A percentile compares a stretch with the other conserved stretches of the same genome.
Evolutionary conservation across 2,329 filamentous ascomycete genomes (phyloP).

Genomic region (Clonostachys rosea): DNA sequence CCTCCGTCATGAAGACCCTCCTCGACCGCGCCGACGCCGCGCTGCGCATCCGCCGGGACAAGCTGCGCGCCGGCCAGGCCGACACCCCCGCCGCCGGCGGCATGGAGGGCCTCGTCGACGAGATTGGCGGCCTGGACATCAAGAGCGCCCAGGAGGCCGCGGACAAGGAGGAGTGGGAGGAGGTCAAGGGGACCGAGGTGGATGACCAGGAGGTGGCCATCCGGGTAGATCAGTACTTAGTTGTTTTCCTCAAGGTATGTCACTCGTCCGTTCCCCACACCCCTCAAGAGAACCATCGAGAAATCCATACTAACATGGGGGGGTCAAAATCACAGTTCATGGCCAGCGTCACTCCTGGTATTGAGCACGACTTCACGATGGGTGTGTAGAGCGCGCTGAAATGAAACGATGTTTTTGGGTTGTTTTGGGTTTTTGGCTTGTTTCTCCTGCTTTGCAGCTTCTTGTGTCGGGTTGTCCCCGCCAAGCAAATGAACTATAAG

Average conservation of each 20-base stretch:
- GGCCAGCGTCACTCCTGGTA: slow-evolving; percentile 88
- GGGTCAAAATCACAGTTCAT: slow-evolving; percentile 49
- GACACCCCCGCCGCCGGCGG: slow-evolving; percentile 42
- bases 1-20: slow-evolving; percentile 95
- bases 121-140: slow-evolving; percentile 63
- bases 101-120: slow-evolving; percentile 82
- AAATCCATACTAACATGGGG: too few species aligned
- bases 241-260: slow-evolving; percentile 78
- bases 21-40: slow-evolving; percentile 93
- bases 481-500: not conserved
- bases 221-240: slow-evolving; percentile 82
- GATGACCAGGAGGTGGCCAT: slow-evolving; percentile 75
- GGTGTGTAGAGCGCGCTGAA: slow-evolving; percentile 55
- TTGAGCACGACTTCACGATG: slow-evolving; percentile 98
- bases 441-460: not conserved
- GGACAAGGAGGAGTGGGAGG: slow-evolving; percentile 61
- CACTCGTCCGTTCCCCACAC: not conserved
- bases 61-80: slow-evolving; percentile 59
- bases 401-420: too few species aligned
- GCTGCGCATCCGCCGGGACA: slow-evolving; percentile 81
- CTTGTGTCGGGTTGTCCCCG: not conserved
- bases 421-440: too few species aligned
- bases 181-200: slow-evolving; percentile 53
- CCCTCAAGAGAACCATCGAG: too few species aligned
- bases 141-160: slow-evolving; percentile 45